phyloP scores from a whole-genome alignment of 1,284 basidiomycete species.

The Austroboletus niveus region DNA sequence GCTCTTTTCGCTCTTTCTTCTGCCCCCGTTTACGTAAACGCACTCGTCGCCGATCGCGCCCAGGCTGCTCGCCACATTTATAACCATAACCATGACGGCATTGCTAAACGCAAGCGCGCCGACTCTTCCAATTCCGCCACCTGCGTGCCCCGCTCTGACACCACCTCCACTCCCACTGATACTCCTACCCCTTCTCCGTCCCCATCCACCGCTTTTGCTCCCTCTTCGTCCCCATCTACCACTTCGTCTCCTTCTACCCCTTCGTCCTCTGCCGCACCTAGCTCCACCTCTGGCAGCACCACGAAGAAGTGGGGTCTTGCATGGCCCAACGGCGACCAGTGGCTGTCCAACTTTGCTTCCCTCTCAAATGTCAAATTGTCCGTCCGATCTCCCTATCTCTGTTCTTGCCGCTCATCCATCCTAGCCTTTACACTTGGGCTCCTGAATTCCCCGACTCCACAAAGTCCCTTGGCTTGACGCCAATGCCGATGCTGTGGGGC shows the following conservation, averaged over 20 bases:
- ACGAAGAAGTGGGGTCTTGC: slow-evolving; percentile 39
- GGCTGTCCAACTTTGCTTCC: slow-evolving; percentile 27
- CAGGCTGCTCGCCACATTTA: slow-evolving; percentile 39
- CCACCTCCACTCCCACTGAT: neutral
- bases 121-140: slow-evolving; percentile 40
- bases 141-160: slow-evolving; percentile 52
- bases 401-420: neutral
- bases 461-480: no score
- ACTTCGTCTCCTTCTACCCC: slow-evolving; percentile 4
- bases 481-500: slow-evolving; percentile 53
- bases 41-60: slow-evolving; percentile 48
- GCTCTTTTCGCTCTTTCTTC: slow-evolving; percentile 55
- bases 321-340: slow-evolving; percentile 38
- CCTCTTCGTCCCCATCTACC: no score
- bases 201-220: no score
- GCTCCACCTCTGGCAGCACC: neutral
- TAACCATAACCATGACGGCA: slow-evolving; percentile 36
- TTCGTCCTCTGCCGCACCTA: slow-evolving; percentile 17
- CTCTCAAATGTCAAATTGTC: slow-evolving; percentile 29
- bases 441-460: neutral
- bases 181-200: no score
- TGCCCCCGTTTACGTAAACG: slow-evolving; percentile 45
- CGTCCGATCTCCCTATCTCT: slow-evolving; percentile 14
- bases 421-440: slow-evolving; percentile 25
- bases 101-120: slow-evolving; percentile 53